Base-by-base conservation (phyloP, 129 eudicot species). In the Escallonia rubra region DNA sequence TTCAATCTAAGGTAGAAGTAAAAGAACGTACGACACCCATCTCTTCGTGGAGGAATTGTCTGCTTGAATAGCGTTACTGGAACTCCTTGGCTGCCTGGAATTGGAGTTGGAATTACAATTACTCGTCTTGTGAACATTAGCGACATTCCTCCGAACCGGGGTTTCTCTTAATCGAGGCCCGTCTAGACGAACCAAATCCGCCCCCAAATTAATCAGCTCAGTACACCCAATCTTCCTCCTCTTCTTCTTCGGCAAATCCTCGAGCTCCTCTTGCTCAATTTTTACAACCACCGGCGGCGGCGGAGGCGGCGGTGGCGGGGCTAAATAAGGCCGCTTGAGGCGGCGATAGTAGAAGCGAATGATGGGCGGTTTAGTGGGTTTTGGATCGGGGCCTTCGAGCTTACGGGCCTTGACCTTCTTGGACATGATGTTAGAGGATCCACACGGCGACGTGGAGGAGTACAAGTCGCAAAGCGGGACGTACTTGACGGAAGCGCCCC, bases 381-480 rank as follows among this genome's bases (percentile, higher is more conserved):
- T 69, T 58, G 46, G 13, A 42, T 6, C 53, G 42, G 12, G 6
- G 8, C 10, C 42, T 3, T 51, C 59, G n/a, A 71, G 78, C 61
- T 84, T 81, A 10, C 83, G 81, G 34, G 90, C 91, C 58, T 84
- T 83, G 38, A 88, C 87, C 80, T 85, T 91, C 65, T 83, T 88
- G 15, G 88, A 81, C 69, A 77, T 72, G 65, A 78, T 81, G 67
- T 77, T 74, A 57, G 85, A 74, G 61, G 83, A 77, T 15, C 92
- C 96, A 55, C 60, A 79, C 3, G 96, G 90, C 0, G 89, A 77
- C 2, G 97, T 81, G 8, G 89, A 86, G 61, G 96, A 87, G 88
- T 91, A 91, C 5, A 91, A 88, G 23, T 83, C 82, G 69, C 78
- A 78, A 5, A 91, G 83, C 6, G 96, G 85, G 3, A 87, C 72